Evolutionary conservation across 2,329 filamentous ascomycete species (phyloP).

Genomic region (Pyrenochaeta sp.): DNA sequence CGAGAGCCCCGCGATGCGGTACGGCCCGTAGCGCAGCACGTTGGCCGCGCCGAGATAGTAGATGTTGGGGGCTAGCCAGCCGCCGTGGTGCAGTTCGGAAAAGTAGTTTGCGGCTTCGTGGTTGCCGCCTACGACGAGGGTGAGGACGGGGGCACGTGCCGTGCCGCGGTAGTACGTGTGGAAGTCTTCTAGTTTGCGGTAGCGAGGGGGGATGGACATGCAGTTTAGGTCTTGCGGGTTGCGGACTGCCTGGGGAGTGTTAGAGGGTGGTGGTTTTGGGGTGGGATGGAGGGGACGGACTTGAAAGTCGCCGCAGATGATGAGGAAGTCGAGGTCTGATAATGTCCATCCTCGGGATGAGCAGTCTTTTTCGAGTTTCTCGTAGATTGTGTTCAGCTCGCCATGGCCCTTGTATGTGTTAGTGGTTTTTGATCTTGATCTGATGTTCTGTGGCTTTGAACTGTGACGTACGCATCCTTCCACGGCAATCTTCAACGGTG

Average conservation of each 20-base stretch:
- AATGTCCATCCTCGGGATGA: constrained; percentile 8
- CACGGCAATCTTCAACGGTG: constrained; percentile 11
- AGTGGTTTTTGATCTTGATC: constrained; percentile 3
- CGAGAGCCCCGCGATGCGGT: no score
- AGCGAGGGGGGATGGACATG: constrained; percentile 9
- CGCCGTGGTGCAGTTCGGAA: no score
- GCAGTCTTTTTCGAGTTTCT: constrained; percentile 11
- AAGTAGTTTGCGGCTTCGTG: no score
- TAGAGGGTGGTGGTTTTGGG: not conserved
- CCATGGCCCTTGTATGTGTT: constrained; percentile 6
- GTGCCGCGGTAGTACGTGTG: no score
- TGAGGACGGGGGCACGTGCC: no score
- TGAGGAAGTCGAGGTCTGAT: constrained; percentile 12
- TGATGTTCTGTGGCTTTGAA: not conserved
- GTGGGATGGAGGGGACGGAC: constrained; percentile 3
- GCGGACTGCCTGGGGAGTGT: constrained; percentile 8
- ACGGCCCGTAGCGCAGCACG: no score
- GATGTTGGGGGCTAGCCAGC: no score
- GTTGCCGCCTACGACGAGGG: no score
- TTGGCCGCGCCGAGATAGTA: no score
- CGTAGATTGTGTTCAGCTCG: constrained; percentile 10
- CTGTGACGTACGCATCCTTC: constrained; percentile 10
- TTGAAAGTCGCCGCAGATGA: constrained; percentile 16
- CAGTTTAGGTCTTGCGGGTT: constrained; percentile 12
- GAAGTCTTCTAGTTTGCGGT: constrained; percentile 11